These are phyloP conservation scores for Fusarium redolens DNA, from an alignment of 2,329 filamentous ascomycete genomes.

Conservation along the genomic window DNA sequence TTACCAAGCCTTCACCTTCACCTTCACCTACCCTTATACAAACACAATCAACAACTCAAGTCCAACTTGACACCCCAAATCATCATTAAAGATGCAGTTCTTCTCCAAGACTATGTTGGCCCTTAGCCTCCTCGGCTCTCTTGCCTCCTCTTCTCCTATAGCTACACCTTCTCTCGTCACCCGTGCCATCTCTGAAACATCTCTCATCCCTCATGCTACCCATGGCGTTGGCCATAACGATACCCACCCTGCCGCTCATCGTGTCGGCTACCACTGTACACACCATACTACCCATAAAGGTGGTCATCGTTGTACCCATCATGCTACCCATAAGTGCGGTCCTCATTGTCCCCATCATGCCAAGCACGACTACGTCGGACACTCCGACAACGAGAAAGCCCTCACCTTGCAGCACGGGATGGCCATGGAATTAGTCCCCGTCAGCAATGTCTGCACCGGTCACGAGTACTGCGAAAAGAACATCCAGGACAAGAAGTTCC, in stretches of 20 bases:
- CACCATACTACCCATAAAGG: too few relatives aligned
- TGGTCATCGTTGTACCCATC: neutral
- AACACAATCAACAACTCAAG: neutral
- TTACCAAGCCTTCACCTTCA: neutral
- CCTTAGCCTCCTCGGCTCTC: neutral
- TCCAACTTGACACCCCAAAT: neutral
- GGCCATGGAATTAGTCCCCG: neutral
- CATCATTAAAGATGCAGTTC: neutral
- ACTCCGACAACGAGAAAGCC: neutral
- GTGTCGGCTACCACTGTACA: too few relatives aligned
- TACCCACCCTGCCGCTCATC: neutral
- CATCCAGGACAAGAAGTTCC: neutral
- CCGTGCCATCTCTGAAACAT: neutral
- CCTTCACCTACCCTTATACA: neutral
- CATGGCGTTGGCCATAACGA: too few relatives aligned
- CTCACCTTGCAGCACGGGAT: neutral
- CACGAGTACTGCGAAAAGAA: neutral
- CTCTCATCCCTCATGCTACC: neutral
- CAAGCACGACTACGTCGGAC: neutral
- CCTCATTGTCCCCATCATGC: too few relatives aligned
- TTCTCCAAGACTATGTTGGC: neutral
- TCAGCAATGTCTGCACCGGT: neutral
- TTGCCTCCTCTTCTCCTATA: neutral
- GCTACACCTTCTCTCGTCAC: neutral
- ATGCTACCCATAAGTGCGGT: neutral